Conservation (phyloP, 352 stramenopile genomes). For the Paralagenidium karlingii region DNA sequence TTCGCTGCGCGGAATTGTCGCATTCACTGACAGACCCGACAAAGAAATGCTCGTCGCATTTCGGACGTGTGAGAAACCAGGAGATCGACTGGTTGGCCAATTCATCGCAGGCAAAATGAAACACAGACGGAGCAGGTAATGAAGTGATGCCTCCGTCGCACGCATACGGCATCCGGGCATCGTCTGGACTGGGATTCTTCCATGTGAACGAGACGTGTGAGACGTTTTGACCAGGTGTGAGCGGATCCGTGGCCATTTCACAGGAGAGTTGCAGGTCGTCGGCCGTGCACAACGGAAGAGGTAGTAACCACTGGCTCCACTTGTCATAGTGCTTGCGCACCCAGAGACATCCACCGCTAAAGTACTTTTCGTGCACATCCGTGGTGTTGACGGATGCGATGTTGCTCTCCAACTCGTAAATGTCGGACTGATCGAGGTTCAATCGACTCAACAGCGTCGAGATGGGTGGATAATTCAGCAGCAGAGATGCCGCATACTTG, state of each 20-base stretch:
- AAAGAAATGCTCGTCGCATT: slow-evolving; percentile 27
- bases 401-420: slow-evolving; percentile 17
- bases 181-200: slow-evolving; percentile 14
- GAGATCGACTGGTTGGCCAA: slow-evolving; percentile 10
- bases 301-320: slow-evolving; percentile 16
- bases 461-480: slow-evolving; percentile 12
- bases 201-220: slow-evolving; percentile 20
- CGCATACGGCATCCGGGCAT: slow-evolving; percentile 14
- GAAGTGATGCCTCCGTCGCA: slow-evolving; percentile 23
- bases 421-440: slow-evolving; percentile 16
- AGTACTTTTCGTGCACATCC: too few species aligned
- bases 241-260: too few species aligned
- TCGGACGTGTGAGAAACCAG: slow-evolving; percentile 17
- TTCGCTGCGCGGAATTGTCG: slow-evolving; percentile 10
- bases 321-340: slow-evolving; percentile 11
- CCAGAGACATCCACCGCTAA: slow-evolving; percentile 20
- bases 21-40: slow-evolving; percentile 22
- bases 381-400: too few species aligned
- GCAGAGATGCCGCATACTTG: slow-evolving; percentile 12
- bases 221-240: background rate
- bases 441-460: too few species aligned
- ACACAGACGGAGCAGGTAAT: slow-evolving; percentile 15
- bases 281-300: slow-evolving; percentile 10
- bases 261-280: background rate
- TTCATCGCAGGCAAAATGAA: slow-evolving; percentile 18